phyloP scores from a whole-genome alignment of 768 basidiomycete genomes.

The Tulasnella sp. region DNA sequence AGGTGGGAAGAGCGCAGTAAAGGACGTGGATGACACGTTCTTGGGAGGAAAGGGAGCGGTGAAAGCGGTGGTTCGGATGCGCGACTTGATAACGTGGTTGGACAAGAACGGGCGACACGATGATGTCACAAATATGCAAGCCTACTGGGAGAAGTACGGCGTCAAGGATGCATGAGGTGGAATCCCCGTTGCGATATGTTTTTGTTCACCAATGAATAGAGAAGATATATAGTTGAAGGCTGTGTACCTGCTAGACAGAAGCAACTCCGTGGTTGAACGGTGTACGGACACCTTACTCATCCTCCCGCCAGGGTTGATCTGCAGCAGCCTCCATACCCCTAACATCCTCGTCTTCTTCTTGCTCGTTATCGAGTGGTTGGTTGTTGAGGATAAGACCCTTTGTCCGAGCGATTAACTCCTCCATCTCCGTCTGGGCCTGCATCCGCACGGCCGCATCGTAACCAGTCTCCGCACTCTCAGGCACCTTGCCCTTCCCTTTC shows the following conservation, averaged over 20 bases:
- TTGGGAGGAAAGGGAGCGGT: conserved; percentile 59
- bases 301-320: conserved; percentile 39
- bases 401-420: conserved; percentile 15
- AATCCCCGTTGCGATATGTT: neutral
- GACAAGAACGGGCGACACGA: conserved; percentile 56
- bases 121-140: conserved; percentile 62
- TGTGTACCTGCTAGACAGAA: neutral
- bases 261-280: neutral
- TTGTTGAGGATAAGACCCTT: conserved; percentile 4
- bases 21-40: conserved; percentile 69
- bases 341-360: conserved; percentile 14
- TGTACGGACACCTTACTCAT: conserved; percentile 23
- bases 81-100: conserved; percentile 78
- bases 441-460: neutral
- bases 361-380: conserved; percentile 7
- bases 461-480: neutral
- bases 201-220: neutral
- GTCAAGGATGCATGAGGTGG: conserved; percentile 10
- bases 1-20: conserved; percentile 51
- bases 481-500: neutral
- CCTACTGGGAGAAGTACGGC: conserved; percentile 69
- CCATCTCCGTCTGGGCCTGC: conserved; percentile 20
- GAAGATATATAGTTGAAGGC: neutral
- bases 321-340: conserved; percentile 30
- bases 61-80: conserved; percentile 72